A percentile compares a stretch with the other conserved stretches of the same genome.
Evolutionary conservation across 2,329 filamentous ascomycete genomes (phyloP).

Genomic region (Coniochaeta hoffmannii): DNA sequence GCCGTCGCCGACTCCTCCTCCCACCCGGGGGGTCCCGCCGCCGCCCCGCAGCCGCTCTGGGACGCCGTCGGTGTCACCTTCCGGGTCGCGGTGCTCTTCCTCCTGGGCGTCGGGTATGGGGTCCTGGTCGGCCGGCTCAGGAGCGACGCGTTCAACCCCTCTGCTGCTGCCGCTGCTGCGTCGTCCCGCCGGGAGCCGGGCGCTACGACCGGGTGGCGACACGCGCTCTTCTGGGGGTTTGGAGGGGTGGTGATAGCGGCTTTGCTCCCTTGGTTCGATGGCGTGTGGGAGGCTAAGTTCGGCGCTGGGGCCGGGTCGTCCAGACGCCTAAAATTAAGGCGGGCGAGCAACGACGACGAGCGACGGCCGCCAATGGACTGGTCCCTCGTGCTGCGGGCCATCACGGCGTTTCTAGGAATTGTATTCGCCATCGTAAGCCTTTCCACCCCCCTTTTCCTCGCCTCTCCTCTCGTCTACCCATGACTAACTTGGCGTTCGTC

Average conservation of each 20-base stretch:
- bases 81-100: conserved; percentile 59
- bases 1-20: no score
- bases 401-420: conserved; percentile 55
- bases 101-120: conserved; percentile 77
- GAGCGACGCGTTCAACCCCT: conserved; percentile 13
- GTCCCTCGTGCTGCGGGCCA: conserved; percentile 54
- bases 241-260: conserved; percentile 72
- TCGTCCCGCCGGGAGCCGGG: conserved; percentile 33
- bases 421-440: conserved; percentile 66
- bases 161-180: conserved; percentile 54
- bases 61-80: conserved; percentile 23
- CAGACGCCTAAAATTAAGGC: conserved; percentile 20
- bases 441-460: neutral
- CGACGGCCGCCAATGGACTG: conserved; percentile 50
- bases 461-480: neutral
- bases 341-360: neutral
- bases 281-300: conserved; percentile 56
- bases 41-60: neutral
- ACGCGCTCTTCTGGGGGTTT: conserved; percentile 74
- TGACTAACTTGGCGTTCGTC: conserved; percentile 36
- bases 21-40: conserved; percentile 6
- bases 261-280: conserved; percentile 77
- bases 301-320: conserved; percentile 7
- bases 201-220: conserved; percentile 47
- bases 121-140: conserved; percentile 74